These are phyloP conservation scores for Leccinum subspadiceum DNA, from an alignment of 1,284 basidiomycete species.

Conservation along the genomic window DNA sequence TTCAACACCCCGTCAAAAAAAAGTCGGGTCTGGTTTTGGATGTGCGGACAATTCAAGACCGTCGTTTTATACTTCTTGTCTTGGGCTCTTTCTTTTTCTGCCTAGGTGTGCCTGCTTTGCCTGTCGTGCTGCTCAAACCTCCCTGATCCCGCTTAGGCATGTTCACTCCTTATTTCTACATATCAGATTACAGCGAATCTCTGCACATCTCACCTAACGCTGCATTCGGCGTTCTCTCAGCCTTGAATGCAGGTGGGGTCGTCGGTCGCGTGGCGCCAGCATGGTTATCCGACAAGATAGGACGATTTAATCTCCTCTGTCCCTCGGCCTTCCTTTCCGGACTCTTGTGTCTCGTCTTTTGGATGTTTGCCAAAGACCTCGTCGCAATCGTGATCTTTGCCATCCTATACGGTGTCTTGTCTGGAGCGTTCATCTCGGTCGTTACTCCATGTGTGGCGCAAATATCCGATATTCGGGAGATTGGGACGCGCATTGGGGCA, in stretches of 20 bases:
- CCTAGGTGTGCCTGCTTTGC: conserved; percentile 34
- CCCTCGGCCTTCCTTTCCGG: conserved; percentile 61
- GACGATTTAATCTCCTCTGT: conserved; percentile 59
- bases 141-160: conserved; percentile 54
- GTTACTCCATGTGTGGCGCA: conserved; percentile 63
- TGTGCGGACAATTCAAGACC: conserved; percentile 41
- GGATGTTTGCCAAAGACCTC: conserved; percentile 47
- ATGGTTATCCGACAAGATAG: conserved; percentile 58
- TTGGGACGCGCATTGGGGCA: conserved; percentile 59
- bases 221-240: conserved; percentile 54
- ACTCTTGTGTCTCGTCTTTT: conserved; percentile 53
- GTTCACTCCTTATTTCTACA: conserved; percentile 66
- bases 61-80: conserved; percentile 44
- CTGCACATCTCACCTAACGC: conserved; percentile 36
- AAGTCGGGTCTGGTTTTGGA: conserved; percentile 23
- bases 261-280: conserved; percentile 62
- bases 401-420: conserved; percentile 53
- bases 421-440: conserved; percentile 60
- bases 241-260: conserved; percentile 63
- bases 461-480: conserved; percentile 53
- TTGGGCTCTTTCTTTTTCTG: conserved; percentile 50
- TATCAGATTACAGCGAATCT: conserved; percentile 50
- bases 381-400: conserved; percentile 52
- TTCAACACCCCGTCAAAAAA: conserved; percentile 21
- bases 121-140: neutral